Percentiles rank a stretch among this genome's conserved stretches.
Evolutionary conservation across 352 stramenopile genomes (phyloP).

Genomic region (Globisporangium carolinianum): DNA sequence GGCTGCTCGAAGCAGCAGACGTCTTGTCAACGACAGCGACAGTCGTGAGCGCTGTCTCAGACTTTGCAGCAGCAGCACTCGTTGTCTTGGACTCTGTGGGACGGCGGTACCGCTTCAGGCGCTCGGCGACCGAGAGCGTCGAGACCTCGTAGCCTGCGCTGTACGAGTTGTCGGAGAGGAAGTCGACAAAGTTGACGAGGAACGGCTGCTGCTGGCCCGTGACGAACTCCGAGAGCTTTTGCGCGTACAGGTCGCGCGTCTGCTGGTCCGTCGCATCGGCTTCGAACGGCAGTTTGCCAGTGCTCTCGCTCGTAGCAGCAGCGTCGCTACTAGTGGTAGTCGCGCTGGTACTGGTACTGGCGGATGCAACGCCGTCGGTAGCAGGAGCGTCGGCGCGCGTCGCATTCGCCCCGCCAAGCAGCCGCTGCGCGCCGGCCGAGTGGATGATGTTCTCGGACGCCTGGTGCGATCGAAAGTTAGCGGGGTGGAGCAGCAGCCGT

Average conservation of each 20-base stretch:
- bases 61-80: slow-evolving; percentile 1
- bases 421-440: slow-evolving; percentile 50
- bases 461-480: slow-evolving; percentile 83
- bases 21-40: too few species aligned
- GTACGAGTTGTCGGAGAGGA: slow-evolving; percentile 74
- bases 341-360: neutral
- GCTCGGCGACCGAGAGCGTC: slow-evolving; percentile 51
- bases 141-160: slow-evolving; percentile 75
- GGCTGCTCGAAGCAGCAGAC: too few species aligned
- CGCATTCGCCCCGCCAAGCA: slow-evolving; percentile 21
- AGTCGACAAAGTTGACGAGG: slow-evolving; percentile 60
- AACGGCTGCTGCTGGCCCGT: slow-evolving; percentile 75
- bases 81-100: slow-evolving; percentile 12
- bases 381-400: neutral
- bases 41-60: neutral
- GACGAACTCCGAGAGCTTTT: slow-evolving; percentile 52
- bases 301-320: slow-evolving; percentile 1
- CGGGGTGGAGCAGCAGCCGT: slow-evolving; percentile 63
- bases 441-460: slow-evolving; percentile 83
- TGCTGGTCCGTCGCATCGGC: slow-evolving; percentile 23
- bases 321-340: neutral
- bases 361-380: slow-evolving; percentile 1
- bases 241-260: slow-evolving; percentile 48
- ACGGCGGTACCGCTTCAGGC: slow-evolving; percentile 45
- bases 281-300: slow-evolving; percentile 4